Conservation (phyloP, 2,329 filamentous ascomycete genomes). For the Thermothelomyces thermophilus region DNA sequence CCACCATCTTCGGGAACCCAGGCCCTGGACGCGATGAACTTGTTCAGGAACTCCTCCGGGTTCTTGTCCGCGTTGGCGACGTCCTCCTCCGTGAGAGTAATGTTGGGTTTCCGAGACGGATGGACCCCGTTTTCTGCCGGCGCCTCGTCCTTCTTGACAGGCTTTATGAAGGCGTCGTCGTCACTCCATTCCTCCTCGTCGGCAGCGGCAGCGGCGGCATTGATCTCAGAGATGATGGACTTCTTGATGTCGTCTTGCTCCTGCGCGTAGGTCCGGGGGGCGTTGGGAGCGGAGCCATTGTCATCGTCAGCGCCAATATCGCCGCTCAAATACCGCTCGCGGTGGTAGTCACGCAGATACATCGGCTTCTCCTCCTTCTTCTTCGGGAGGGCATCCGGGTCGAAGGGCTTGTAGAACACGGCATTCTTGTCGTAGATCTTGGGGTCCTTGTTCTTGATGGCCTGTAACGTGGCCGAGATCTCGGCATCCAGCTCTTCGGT, state of each 20-base stretch:
- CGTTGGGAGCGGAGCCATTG: slow-evolving; percentile 33
- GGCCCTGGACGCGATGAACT: slow-evolving; percentile 86
- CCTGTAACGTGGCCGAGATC: slow-evolving; percentile 78
- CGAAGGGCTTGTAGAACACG: slow-evolving; percentile 68
- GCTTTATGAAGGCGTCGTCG: slow-evolving; percentile 70
- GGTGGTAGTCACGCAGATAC: slow-evolving; percentile 83
- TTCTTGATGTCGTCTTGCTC: slow-evolving; percentile 81
- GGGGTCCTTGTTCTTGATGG: slow-evolving; percentile 86
- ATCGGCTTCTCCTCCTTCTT: slow-evolving; percentile 75
- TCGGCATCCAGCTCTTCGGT: slow-evolving; percentile 81
- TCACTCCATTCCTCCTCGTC: slow-evolving; percentile 47
- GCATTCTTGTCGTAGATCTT: slow-evolving; percentile 75
- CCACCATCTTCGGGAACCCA: slow-evolving; percentile 65
- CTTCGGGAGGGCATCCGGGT: slow-evolving; percentile 39
- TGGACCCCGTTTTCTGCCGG: slow-evolving; percentile 44
- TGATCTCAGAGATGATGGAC: slow-evolving; percentile 72
- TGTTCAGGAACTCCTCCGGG: slow-evolving; percentile 82
- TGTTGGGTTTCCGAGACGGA: slow-evolving; percentile 44
- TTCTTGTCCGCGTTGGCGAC: slow-evolving; percentile 75
- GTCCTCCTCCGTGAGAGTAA: slow-evolving; percentile 53
- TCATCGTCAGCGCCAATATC: slow-evolving; percentile 52
- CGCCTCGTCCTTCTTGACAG: slow-evolving; percentile 47
- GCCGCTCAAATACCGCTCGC: slow-evolving; percentile 76
- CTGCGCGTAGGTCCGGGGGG: slow-evolving; percentile 69
- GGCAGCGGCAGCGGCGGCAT: slow-evolving; percentile 49